Conservation (phyloP, 1,284 basidiomycete species). For the Gymnopus androsaceus region DNA sequence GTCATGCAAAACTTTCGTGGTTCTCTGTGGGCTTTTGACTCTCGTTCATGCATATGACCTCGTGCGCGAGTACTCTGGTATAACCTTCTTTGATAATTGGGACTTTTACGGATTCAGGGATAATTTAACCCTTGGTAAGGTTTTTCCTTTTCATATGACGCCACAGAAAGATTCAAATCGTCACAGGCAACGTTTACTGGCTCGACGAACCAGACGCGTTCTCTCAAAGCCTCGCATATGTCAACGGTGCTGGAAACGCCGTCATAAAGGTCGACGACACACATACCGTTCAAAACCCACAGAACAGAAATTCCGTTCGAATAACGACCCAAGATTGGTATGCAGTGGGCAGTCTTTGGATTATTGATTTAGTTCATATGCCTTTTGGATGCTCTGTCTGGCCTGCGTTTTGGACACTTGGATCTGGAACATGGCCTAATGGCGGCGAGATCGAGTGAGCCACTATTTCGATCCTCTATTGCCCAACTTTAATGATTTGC, state of each 20-base stretch:
- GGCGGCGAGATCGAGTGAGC: conserved; percentile 57
- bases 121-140: conserved; percentile 50
- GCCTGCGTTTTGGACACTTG: conserved; percentile 48
- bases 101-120: conserved; percentile 56
- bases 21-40: background rate
- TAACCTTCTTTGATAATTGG: conserved; percentile 48
- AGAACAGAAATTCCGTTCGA: conserved; percentile 60
- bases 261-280: conserved; percentile 65
- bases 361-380: conserved; percentile 62
- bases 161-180: conserved; percentile 20
- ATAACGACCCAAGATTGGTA: conserved; percentile 52
- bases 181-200: conserved; percentile 53
- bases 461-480: too few species aligned
- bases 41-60: conserved; percentile 27
- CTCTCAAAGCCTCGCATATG: conserved; percentile 52
- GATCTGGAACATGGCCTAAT: conserved; percentile 52
- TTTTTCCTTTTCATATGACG: background rate
- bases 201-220: conserved; percentile 47
- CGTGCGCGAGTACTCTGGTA: conserved; percentile 43
- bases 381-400: conserved; percentile 54
- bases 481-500: too few species aligned
- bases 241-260: conserved; percentile 52
- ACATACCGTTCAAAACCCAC: conserved; percentile 49
- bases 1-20: background rate
- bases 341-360: conserved; percentile 55